These are phyloP conservation scores for Plenodomus lindquistii DNA, from an alignment of 2,329 filamentous ascomycete species.

Conservation along the genomic window DNA sequence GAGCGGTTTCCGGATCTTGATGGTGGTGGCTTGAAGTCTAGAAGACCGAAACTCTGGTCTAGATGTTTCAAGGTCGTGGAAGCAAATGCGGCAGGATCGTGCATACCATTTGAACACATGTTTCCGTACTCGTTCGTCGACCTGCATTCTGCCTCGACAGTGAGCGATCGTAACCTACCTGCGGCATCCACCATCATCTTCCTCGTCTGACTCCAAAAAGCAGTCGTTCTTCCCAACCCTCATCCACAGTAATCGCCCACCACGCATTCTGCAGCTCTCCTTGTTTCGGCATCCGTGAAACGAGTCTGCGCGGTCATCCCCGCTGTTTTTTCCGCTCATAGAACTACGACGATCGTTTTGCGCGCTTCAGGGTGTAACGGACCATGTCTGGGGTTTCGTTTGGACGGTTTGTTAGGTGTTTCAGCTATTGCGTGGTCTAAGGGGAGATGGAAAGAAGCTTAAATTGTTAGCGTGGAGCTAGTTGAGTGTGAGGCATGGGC, in stretches of 20 bases:
- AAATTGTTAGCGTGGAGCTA: slow-evolving; percentile 12
- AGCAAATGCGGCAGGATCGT: no score
- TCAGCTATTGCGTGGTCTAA: slow-evolving; percentile 1
- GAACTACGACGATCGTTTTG: not conserved
- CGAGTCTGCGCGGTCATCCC: not conserved
- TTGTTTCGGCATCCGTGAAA: not conserved
- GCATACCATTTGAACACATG: no score
- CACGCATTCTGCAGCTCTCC: not conserved
- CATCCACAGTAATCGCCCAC: no score
- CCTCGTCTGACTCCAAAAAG: no score
- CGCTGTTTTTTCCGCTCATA: not conserved
- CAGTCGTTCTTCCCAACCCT: no score
- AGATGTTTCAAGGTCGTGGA: no score
- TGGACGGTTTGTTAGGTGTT: not conserved
- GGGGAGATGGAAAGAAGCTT: slow-evolving; percentile 12
- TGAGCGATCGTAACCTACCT: no score
- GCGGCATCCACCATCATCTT: no score
- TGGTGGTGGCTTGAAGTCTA: no score
- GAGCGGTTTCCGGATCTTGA: not conserved
- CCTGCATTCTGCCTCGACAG: no score
- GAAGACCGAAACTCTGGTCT: no score
- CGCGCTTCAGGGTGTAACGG: not conserved
- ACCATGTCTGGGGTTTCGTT: not conserved
- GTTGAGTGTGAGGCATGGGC: not conserved
- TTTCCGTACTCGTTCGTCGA: no score